Base-by-base conservation (phyloP, 306 rosid genomes). In the Casuarina glauca region DNA sequence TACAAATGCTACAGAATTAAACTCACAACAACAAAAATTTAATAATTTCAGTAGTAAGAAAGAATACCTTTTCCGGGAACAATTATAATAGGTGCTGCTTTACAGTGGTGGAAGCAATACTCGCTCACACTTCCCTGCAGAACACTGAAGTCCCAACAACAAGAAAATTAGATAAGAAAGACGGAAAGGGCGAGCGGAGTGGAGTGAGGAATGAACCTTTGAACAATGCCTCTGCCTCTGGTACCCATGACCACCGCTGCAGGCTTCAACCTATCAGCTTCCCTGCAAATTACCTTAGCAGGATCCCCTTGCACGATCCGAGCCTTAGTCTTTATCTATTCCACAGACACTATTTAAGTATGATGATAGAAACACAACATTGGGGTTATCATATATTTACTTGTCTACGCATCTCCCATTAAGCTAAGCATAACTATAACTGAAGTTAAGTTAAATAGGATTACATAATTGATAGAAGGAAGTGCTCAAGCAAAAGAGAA, bases 81-180 rank as follows among this genome's bases (percentile, higher is more conserved):
- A 76, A 92, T 86, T 20, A 94, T 82, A 35, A 92, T 80, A 3
- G 97, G 98, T 49, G 97, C 91, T 78, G 91, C 87, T 84, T 94
- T 92, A 78, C 96, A 88, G 79, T 89, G 77, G 85, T 89, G 97
- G 78, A 88, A 82, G 83, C 94, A 91, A 70, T 92, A 78, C 82
- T 89, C 95, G 35, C 95, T 87, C 83, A 92, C 97, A 70, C 98
- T 94, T 76, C 98, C 98, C 11, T 90, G 92, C 39, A 94, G 71
- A 26, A 92, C 95, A 69, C 98, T 94, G 91, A 76, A 69, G n/a
- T 36, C 49, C 78, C 74, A 76, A 19, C 5, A 74, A 77, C 48
- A 1, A 58, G 26, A 20, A 36, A 20, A 50, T 36, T 10, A 66
- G 13, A 66, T 71, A 58, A 51, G 17, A 41, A 69, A 83, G 66